Conservation (phyloP, 2,329 filamentous ascomycete genomes). For the Berkeleyomyces basicola region DNA sequence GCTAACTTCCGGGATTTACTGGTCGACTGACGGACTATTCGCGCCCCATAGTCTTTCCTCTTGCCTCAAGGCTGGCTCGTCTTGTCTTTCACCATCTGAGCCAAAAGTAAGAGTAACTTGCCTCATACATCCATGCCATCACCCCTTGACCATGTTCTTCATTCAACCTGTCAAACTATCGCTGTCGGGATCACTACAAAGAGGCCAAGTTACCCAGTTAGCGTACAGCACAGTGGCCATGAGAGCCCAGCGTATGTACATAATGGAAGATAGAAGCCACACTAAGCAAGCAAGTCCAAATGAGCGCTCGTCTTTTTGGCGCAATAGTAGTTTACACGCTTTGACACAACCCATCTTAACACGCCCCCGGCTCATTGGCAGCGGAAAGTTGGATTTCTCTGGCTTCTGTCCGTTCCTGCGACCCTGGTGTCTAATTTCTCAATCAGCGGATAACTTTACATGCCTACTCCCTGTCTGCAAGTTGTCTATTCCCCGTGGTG, state of each 20-base stretch:
- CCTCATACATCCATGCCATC: neutral
- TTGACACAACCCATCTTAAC: neutral
- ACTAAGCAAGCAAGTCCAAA: too few relatives aligned
- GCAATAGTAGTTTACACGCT: too few relatives aligned
- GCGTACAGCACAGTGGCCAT: too few relatives aligned
- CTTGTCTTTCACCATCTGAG: neutral
- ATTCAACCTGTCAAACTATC: too few relatives aligned
- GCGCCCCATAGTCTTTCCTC: neutral
- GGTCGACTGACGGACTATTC: neutral
- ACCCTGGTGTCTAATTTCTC: neutral
- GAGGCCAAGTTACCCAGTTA: too few relatives aligned
- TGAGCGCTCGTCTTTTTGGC: too few relatives aligned
- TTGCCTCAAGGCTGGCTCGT: neutral
- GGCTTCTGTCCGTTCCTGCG: neutral
- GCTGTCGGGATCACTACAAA: too few relatives aligned
- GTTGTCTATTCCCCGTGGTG: neutral
- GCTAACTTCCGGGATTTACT: neutral
- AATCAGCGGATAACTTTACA: neutral
- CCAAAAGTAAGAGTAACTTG: neutral
- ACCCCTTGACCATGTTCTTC: neutral
- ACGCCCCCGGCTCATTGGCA: neutral
- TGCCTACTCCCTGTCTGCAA: too few relatives aligned
- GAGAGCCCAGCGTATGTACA: too few relatives aligned
- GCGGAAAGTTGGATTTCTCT: neutral
- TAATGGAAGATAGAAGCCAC: too few relatives aligned